Evolutionary conservation across 192 early-diverging fungal species (phyloP).

Genomic region (Mortierella hygrophila): DNA sequence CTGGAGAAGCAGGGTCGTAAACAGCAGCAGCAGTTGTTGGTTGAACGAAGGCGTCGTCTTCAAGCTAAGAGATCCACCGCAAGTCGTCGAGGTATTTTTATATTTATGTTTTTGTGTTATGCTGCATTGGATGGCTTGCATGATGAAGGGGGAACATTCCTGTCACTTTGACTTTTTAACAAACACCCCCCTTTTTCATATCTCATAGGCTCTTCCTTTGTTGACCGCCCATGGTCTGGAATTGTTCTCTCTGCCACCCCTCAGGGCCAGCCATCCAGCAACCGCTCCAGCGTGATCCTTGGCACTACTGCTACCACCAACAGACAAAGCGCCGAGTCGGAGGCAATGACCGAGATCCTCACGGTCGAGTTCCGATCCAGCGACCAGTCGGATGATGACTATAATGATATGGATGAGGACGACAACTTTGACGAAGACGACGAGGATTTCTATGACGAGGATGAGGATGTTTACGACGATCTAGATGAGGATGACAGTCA

Average conservation of each 20-base stretch:
- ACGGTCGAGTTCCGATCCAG: slow-evolving; percentile 29
- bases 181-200: not conserved
- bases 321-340: not conserved
- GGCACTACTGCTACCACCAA: not conserved
- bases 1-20: slow-evolving; percentile 25
- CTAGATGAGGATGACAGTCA: slow-evolving; percentile 4
- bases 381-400: slow-evolving; percentile 14
- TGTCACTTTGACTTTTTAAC: not conserved
- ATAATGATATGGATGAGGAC: not conserved
- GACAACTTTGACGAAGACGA: slow-evolving; percentile 2
- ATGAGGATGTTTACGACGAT: not conserved
- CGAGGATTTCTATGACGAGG: not conserved
- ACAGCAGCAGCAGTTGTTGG: not conserved
- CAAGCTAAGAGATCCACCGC: not conserved
- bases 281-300: not conserved
- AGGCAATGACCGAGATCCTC: slow-evolving; percentile 10
- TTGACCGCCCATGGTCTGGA: not conserved
- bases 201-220: not conserved
- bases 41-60: not conserved
- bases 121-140: not conserved
- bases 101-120: not conserved
- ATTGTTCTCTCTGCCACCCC: not conserved
- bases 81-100: slow-evolving; percentile 1
- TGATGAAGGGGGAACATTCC: no score
- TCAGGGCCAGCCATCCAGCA: not conserved